A percentile compares a stretch with the other conserved stretches of the same genome.
Conservation (phyloP, 768 basidiomycete genomes). For the Leccinum disarticulatum region DNA sequence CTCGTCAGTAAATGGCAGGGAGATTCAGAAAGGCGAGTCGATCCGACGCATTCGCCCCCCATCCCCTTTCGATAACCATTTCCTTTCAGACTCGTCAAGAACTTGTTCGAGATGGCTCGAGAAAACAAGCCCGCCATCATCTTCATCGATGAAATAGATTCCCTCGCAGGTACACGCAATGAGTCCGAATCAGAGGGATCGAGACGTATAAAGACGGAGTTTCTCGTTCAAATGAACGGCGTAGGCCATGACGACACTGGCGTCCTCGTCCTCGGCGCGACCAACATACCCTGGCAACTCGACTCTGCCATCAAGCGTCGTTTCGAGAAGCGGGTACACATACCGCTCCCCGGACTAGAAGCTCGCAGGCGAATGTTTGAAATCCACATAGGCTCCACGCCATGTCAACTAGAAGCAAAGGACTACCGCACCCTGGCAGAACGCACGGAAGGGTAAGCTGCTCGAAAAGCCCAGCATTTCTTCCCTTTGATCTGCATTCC, state of each 20-base stretch:
- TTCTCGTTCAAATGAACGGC: constrained; percentile 97
- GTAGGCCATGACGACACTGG: constrained; percentile 98
- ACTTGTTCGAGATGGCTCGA: constrained; percentile 93
- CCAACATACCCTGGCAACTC: constrained; percentile 98
- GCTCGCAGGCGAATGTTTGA: constrained; percentile 96
- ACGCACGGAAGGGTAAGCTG: constrained; percentile 74
- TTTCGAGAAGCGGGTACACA: constrained; percentile 99
- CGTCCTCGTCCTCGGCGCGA: constrained; percentile 93
- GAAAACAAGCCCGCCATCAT: constrained; percentile 97
- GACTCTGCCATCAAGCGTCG: constrained; percentile 97
- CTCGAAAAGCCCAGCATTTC: background rate
- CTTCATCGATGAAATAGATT: constrained; percentile 99
- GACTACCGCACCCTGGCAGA: constrained; percentile 84
- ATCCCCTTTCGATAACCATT: constrained; percentile 1
- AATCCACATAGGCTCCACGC: constrained; percentile 91
- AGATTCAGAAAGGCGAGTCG: constrained; percentile 86
- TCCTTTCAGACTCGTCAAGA: constrained; percentile 77
- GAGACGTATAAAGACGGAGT: constrained; percentile 97
- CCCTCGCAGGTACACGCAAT: constrained; percentile 88
- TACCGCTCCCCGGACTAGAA: constrained; percentile 91
- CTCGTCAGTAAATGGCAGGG: constrained; percentile 99
- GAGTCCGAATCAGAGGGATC: constrained; percentile 98
- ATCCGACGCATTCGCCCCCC: background rate
- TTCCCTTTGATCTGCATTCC: background rate
- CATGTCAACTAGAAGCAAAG: constrained; percentile 73